phyloP scores from a whole-genome alignment of 2,329 filamentous ascomycete species.

The Fusarium nurragi region DNA sequence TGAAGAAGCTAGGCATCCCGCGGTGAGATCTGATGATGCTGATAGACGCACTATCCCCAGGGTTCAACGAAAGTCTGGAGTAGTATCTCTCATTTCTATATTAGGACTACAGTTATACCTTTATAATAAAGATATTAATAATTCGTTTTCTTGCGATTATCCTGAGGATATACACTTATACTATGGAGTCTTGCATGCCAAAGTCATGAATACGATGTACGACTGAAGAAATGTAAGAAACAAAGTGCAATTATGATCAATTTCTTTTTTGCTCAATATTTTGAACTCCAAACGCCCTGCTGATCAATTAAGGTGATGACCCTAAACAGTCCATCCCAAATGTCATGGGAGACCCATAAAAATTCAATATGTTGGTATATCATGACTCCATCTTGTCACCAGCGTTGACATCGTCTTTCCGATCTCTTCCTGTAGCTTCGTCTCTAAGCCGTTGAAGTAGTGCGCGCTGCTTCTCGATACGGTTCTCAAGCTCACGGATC shows the following conservation, averaged over 20 bases:
- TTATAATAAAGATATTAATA: background rate
- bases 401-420: constrained; percentile 43
- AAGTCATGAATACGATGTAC: background rate
- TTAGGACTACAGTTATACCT: background rate
- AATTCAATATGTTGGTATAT: constrained; percentile 20
- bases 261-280: constrained; percentile 5
- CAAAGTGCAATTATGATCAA: constrained; percentile 20
- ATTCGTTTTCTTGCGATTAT: background rate
- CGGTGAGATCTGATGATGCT: constrained; percentile 15
- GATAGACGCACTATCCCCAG: background rate
- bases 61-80: background rate
- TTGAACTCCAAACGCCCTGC: constrained; percentile 28
- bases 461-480: constrained; percentile 69
- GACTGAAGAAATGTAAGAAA: constrained; percentile 13
- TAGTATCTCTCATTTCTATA: background rate
- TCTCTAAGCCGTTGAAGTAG: constrained; percentile 64
- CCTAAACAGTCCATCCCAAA: background rate
- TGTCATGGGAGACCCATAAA: constrained; percentile 7
- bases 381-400: constrained; percentile 56
- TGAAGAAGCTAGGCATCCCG: constrained; percentile 61
- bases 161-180: background rate
- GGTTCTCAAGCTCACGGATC: constrained; percentile 71
- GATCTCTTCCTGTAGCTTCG: constrained; percentile 52
- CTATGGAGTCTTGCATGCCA: background rate
- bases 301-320: constrained; percentile 1